These are phyloP conservation scores for Fragosphaeria purpurea DNA, from an alignment of 2,329 filamentous ascomycete genomes.

Conservation along the genomic window DNA sequence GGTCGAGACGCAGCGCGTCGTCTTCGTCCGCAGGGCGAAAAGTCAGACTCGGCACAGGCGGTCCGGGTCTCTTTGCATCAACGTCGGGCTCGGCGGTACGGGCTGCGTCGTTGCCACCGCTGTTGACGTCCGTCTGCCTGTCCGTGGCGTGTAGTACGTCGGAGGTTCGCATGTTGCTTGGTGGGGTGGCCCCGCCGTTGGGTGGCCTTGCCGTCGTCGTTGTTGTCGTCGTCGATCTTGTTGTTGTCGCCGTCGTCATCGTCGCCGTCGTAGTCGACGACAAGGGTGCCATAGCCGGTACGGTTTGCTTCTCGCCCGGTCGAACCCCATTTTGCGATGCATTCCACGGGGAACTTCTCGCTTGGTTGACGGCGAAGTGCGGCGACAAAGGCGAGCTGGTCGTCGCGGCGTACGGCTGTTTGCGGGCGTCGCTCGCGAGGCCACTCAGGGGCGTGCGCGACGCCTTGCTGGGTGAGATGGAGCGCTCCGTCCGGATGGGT, in stretches of 20 bases:
- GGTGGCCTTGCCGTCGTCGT: no score
- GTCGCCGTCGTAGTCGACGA: no score
- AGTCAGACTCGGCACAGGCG: conserved; percentile 46
- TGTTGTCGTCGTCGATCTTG: no score
- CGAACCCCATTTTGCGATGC: no score
- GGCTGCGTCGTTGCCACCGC: neutral
- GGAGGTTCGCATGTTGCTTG: no score
- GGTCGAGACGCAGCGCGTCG: conserved; percentile 26
- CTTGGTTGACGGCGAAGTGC: conserved; percentile 1
- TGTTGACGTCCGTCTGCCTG: neutral
- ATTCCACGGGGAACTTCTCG: no score
- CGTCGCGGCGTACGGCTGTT: conserved; percentile 28
- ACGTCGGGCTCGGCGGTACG: neutral
- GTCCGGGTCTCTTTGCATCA: conserved; percentile 20
- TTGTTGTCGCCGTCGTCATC: no score
- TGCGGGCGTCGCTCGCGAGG: conserved; percentile 36
- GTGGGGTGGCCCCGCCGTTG: no score
- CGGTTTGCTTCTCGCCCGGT: no score
- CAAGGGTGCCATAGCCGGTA: no score
- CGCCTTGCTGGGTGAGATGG: conserved; percentile 42
- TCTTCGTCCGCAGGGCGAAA: conserved; percentile 32
- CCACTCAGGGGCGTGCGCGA: conserved; percentile 27
- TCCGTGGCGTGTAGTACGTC: no score
- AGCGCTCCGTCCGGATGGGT: conserved; percentile 40
- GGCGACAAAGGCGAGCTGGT: conserved; percentile 10